Evolutionary conservation across 2,329 filamentous ascomycete species (phyloP), one percentile per base, ranked within the genome.

Genomic region (Cladosporium austrohemisphaericum): DNA sequence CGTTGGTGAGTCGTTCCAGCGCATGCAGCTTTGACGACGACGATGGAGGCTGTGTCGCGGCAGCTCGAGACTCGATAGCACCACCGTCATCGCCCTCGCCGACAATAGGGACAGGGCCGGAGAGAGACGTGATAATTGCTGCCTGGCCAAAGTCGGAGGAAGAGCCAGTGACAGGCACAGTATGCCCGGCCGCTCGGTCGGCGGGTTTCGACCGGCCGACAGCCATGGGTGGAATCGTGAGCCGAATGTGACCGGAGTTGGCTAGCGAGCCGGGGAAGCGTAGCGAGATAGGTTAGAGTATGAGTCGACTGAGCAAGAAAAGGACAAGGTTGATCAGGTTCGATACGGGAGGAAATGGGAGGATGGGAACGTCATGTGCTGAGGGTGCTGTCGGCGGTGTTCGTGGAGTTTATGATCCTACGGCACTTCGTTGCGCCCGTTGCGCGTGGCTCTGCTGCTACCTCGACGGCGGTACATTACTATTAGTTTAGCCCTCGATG

Each of bases 151-250:
- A 22, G 23, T 13, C 19, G 23, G 26, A 22, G 22, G 43, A 28
- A 26, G 23, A 11, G 22, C 20, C 37, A 26, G 37, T 26, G 37
- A 40, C 13, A 18, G 19, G 23, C 7, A n/a, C 23, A 19, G 20
- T 46, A 46, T 46, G 31, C 19, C 43, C 43, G 43, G 32, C 43
- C 43, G 43, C 43, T 37, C 43, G 43, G 41, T 20, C 23, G 22
- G 16, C 43, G 19, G 32, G 20, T 19, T 46, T 28, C 10, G 10
- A 18, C 23, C 43, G 43, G 32, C 43, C 43, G 31, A 33, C n/a
- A 23, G 31, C 43, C 43, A 46, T 37, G 43, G 18, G 13, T 25
- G 38, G n/a, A n/a, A n/a, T n/a, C n/a, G n/a, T n/a, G n/a, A n/a
- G n/a, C n/a, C n/a, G n/a, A n/a, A n/a, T n/a, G n/a, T n/a, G n/a